These are phyloP conservation scores for Rhizoclosmatium globosum DNA, from an alignment of 192 early-diverging fungal species.

Conservation along the genomic window DNA sequence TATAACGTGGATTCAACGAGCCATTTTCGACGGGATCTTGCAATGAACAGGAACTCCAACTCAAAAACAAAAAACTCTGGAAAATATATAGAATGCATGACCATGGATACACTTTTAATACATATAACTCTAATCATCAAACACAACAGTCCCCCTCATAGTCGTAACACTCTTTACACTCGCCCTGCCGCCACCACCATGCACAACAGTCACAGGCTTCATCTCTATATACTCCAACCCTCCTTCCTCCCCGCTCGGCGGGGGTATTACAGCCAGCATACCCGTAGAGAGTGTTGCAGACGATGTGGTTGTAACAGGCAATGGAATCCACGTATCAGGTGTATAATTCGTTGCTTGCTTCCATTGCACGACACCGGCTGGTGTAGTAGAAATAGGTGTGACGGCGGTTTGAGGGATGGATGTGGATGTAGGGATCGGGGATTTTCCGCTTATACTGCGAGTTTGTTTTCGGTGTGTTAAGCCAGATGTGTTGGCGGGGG, in stretches of 20 bases:
- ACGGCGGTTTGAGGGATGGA: too few relatives aligned
- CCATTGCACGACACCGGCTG: not conserved
- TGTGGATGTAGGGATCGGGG: too few relatives aligned
- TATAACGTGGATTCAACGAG: too few relatives aligned
- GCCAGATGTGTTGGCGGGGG: too few relatives aligned
- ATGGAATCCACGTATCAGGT: not conserved
- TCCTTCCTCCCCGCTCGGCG: not conserved
- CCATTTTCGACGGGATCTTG: too few relatives aligned
- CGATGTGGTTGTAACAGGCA: not conserved
- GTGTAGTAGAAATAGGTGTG: too few relatives aligned
- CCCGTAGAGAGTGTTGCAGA: not conserved
- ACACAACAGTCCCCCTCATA: conserved; percentile 8
- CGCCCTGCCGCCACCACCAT: not conserved
- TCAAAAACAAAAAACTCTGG: not conserved
- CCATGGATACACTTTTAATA: not conserved
- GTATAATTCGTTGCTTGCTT: not conserved
- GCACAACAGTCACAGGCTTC: not conserved
- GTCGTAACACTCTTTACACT: not conserved
- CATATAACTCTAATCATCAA: conserved; percentile 6
- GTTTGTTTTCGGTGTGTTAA: too few relatives aligned
- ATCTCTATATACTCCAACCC: conserved; percentile 24
- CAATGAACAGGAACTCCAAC: not conserved
- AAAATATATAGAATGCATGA: not conserved
- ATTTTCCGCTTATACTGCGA: too few relatives aligned
- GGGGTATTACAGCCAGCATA: conserved; percentile 14